phyloP scores from a whole-genome alignment of 2,329 filamentous ascomycete species.

The Furcasterigmium furcatum region DNA sequence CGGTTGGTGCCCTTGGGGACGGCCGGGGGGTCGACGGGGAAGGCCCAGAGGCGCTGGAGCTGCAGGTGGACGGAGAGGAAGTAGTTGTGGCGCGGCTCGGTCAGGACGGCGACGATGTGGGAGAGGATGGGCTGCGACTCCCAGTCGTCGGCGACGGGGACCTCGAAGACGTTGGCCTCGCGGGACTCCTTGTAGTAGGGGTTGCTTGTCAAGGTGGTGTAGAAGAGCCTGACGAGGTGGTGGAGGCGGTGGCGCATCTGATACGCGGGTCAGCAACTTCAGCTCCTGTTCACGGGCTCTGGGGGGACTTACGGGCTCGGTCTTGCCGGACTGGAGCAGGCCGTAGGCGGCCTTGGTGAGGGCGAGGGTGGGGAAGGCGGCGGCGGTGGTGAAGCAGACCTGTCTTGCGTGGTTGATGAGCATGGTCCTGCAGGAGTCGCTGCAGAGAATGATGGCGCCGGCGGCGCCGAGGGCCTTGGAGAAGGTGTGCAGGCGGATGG shows the following conservation, averaged over 20 bases:
- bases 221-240: constrained; percentile 14
- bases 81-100: constrained; percentile 16
- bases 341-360: constrained; percentile 14
- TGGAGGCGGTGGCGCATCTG: constrained; percentile 1
- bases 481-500: constrained; percentile 61
- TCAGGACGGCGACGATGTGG: constrained; percentile 24
- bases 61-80: constrained; percentile 20
- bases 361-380: constrained; percentile 16
- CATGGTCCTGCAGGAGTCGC: constrained; percentile 11
- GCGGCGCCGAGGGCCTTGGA: constrained; percentile 66
- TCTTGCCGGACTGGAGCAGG: constrained; percentile 10
- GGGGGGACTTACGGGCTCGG: not conserved
- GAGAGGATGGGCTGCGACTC: constrained; percentile 17
- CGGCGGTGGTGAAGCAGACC: constrained; percentile 15
- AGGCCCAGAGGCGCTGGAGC: constrained; percentile 14
- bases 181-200: constrained; percentile 16
- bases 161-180: constrained; percentile 19
- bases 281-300: not conserved
- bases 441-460: constrained; percentile 34
- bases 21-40: constrained; percentile 31
- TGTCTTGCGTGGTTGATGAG: constrained; percentile 16
- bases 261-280: not conserved
- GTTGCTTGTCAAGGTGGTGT: constrained; percentile 16
- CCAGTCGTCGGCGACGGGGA: constrained; percentile 22
- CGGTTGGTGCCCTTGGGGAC: constrained; percentile 33